A percentile compares a stretch with the other conserved stretches of the same genome.
Evolutionary conservation across 192 early-diverging fungal genomes (phyloP).

Genomic region (Mortierella hygrophila): DNA sequence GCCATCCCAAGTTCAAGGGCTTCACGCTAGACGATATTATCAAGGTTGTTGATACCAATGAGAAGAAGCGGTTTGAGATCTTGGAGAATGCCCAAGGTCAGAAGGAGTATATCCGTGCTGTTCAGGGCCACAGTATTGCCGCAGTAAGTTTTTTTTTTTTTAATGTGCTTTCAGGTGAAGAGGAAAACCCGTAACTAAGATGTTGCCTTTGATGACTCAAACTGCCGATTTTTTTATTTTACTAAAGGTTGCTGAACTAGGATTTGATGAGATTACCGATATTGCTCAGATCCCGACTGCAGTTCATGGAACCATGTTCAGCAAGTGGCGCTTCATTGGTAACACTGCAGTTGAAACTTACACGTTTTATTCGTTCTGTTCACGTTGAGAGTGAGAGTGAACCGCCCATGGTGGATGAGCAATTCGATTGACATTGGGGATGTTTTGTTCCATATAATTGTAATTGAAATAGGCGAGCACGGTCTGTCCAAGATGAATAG

Average conservation of each 20-base stretch:
- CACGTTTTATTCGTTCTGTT: neutral
- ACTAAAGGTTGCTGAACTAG: conserved; percentile 59
- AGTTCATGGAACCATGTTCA: conserved; percentile 79
- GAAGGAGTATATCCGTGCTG: conserved; percentile 80
- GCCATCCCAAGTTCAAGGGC: conserved; percentile 64
- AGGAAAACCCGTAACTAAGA: too few species aligned
- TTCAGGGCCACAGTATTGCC: conserved; percentile 86
- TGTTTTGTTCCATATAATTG: neutral
- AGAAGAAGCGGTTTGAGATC: conserved; percentile 86
- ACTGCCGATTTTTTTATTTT: neutral
- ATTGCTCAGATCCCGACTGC: conserved; percentile 62
- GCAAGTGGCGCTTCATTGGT: conserved; percentile 69
- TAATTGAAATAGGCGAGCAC: conserved; percentile 50
- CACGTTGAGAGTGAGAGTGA: neutral
- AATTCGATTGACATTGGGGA: neutral
- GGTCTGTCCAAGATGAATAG: conserved; percentile 85
- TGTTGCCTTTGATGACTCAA: too few species aligned
- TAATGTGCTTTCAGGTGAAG: too few species aligned
- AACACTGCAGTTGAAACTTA: neutral
- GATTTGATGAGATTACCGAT: conserved; percentile 60
- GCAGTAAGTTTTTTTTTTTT: conserved; percentile 12
- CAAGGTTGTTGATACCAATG: conserved; percentile 77
- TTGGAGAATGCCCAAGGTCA: conserved; percentile 45
- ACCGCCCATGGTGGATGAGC: neutral
- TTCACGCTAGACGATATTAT: conserved; percentile 74